phyloP scores from a whole-genome alignment of 148 eudicot genomes.

The Cornus suecica region DNA sequence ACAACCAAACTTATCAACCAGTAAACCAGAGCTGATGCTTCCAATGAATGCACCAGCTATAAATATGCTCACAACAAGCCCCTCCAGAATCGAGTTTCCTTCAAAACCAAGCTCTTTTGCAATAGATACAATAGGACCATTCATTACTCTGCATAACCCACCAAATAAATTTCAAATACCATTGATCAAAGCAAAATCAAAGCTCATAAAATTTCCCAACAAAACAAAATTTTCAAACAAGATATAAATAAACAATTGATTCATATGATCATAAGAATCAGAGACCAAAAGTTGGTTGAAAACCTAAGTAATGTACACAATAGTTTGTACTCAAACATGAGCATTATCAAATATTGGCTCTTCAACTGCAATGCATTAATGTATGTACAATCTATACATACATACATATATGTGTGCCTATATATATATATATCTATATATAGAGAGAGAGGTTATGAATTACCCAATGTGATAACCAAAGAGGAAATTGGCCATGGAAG shows the following conservation, averaged over 20 bases:
- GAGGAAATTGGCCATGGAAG: slow-evolving; percentile 81
- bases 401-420: too few relatives aligned
- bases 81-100: slow-evolving; percentile 69
- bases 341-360: too few relatives aligned
- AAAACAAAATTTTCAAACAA: neutral
- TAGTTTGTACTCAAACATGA: neutral
- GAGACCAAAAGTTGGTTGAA: neutral
- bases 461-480: slow-evolving; percentile 91
- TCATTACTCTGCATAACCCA: slow-evolving; percentile 62
- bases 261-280: neutral
- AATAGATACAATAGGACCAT: slow-evolving; percentile 71
- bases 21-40: slow-evolving; percentile 48
- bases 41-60: slow-evolving; percentile 79
- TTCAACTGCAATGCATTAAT: neutral
- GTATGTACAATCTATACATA: neutral
- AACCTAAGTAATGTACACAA: neutral
- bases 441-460: neutral
- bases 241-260: neutral
- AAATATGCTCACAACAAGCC: slow-evolving; percentile 85
- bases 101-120: slow-evolving; percentile 83
- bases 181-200: neutral
- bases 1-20: slow-evolving; percentile 69
- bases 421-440: neutral
- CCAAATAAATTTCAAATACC: neutral
- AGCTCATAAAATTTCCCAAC: neutral